Conservation (phyloP, 2,329 filamentous ascomycete genomes). For the Stachybotrys echinatus region DNA sequence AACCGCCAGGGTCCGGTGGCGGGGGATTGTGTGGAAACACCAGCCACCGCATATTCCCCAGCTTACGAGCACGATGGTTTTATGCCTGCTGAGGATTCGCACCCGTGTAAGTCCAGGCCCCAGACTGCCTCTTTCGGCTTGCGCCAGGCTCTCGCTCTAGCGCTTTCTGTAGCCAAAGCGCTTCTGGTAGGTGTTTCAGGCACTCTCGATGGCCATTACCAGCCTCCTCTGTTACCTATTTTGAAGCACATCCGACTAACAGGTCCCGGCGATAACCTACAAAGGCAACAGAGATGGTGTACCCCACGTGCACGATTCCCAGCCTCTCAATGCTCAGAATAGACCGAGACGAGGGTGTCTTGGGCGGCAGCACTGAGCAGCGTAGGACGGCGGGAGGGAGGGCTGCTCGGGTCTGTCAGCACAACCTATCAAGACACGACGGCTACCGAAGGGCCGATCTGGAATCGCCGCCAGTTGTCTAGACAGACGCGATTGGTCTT, state of each 20-base stretch:
- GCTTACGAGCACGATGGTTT: neutral
- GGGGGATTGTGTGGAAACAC: neutral
- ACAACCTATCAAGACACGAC: too few species aligned
- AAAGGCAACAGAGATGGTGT: neutral
- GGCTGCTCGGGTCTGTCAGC: too few species aligned
- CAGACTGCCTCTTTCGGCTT: too few species aligned
- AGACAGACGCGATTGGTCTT: too few species aligned
- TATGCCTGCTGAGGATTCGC: too few species aligned
- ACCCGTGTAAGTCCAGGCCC: neutral
- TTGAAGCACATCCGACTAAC: neutral
- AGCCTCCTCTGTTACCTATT: neutral
- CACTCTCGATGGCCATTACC: neutral
- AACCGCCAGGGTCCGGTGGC: neutral
- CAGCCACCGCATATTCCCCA: neutral
- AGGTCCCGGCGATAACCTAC: neutral
- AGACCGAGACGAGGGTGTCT: too few species aligned
- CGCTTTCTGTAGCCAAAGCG: neutral
- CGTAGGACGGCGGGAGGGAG: too few species aligned
- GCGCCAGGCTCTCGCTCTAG: neutral
- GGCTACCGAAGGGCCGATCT: too few species aligned
- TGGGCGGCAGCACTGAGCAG: too few species aligned
- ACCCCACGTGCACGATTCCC: neutral
- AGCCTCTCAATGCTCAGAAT: neutral
- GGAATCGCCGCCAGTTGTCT: too few species aligned
- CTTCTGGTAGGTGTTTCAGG: neutral